These are phyloP conservation scores for Hordeum marinum DNA, from an alignment of 176 grass and related monocot species.

Conservation along the genomic window DNA sequence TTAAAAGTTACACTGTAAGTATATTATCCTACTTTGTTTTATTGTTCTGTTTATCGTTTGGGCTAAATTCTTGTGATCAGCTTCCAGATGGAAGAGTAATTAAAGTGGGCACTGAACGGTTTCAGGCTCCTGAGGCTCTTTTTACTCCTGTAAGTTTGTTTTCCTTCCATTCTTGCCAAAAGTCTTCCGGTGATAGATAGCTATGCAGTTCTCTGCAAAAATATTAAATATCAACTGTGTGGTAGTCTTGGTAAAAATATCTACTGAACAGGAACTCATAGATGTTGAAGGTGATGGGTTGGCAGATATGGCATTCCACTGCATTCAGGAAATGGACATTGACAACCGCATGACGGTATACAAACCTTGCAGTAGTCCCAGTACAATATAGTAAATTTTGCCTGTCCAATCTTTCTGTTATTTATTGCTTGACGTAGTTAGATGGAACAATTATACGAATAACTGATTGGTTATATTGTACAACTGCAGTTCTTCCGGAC, in stretches of 20 bases:
- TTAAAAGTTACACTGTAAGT: conserved; percentile 96
- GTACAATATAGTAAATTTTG: conserved; percentile 3
- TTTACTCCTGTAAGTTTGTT: conserved; percentile 82
- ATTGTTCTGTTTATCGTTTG: background rate
- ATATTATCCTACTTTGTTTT: conserved; percentile 15
- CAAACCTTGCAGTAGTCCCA: background rate
- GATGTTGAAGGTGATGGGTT: conserved; percentile 98
- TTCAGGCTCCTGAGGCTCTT: conserved; percentile 95
- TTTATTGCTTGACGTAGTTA: background rate
- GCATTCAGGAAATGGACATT: conserved; percentile 99
- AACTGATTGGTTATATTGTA: conserved; percentile 10
- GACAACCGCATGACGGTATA: conserved; percentile 90
- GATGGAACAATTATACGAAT: background rate
- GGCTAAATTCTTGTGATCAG: conserved; percentile 56
- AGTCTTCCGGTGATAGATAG: background rate
- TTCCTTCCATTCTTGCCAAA: background rate
- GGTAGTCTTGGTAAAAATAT: conserved; percentile 10
- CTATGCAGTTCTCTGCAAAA: background rate
- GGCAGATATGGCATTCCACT: conserved; percentile 94
- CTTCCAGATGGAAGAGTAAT: conserved; percentile 99
- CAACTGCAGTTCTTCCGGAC: background rate
- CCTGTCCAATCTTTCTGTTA: background rate
- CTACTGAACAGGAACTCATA: conserved; percentile 66
- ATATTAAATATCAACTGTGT: background rate
- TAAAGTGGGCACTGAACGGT: conserved; percentile 94